phyloP scores from a whole-genome alignment of 257 asterid genomes.

The Dorcoceras hygrometricum region DNA sequence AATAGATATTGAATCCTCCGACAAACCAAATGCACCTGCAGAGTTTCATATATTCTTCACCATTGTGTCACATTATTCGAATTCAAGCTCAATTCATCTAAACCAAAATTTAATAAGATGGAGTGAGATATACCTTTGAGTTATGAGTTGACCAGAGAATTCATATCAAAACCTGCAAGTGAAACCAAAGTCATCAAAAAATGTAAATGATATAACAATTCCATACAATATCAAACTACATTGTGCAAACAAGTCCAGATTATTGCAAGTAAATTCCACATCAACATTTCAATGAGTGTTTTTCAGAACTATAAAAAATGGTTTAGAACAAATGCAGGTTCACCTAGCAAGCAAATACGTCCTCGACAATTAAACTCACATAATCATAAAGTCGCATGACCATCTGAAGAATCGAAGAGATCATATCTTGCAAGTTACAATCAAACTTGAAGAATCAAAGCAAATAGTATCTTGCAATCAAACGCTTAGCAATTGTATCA shows the following conservation, averaged over 20 bases:
- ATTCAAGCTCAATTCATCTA: neutral
- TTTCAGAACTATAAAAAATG: neutral
- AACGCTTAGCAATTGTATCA: conserved; percentile 26
- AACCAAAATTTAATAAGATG: neutral
- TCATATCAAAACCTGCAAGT: conserved; percentile 50
- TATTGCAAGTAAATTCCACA: conserved; percentile 5
- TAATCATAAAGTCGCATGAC: neutral
- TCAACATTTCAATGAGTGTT: conserved; percentile 1
- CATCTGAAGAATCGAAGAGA: neutral
- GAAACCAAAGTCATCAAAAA: conserved; percentile 16
- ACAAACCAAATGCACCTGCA: conserved; percentile 17
- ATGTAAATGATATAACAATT: neutral
- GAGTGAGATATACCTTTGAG: conserved; percentile 27
- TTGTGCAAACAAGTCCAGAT: conserved; percentile 2
- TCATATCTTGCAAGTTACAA: neutral
- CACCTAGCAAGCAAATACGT: neutral
- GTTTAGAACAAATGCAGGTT: conserved; percentile 2
- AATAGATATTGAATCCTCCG: conserved; percentile 33
- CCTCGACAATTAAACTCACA: neutral
- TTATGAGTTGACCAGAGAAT: conserved; percentile 35
- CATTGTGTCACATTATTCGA: neutral
- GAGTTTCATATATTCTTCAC: conserved; percentile 23
- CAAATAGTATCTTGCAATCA: conserved; percentile 28
- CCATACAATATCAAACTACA: conserved; percentile 15
- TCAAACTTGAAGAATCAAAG: conserved; percentile 23